Conservation (phyloP, 1,139 yeast species). For the Petasospora fabianii region DNA sequence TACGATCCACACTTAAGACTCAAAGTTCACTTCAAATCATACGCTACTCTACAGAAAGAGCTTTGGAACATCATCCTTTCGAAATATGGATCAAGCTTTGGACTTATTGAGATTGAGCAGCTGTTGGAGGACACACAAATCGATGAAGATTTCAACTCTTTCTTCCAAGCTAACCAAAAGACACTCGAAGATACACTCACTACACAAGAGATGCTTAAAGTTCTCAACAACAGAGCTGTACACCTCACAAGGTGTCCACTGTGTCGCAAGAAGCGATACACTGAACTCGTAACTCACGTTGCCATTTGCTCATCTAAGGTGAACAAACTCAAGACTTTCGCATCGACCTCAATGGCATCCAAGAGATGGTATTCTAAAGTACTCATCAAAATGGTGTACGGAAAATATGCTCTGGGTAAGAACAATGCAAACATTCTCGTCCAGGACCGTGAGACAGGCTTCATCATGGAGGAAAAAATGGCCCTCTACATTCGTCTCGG, state of each 20-base stretch:
- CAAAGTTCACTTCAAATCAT: conserved; percentile 65
- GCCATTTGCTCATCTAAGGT: conserved; percentile 86
- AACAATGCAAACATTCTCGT: conserved; percentile 92
- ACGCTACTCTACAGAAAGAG: conserved; percentile 57
- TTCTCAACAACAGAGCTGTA: conserved; percentile 28
- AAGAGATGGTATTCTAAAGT: conserved; percentile 86
- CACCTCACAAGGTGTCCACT: conserved; percentile 56
- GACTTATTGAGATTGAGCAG: conserved; percentile 24
- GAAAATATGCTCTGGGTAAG: conserved; percentile 81
- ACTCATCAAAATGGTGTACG: conserved; percentile 80
- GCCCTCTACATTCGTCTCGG: conserved; percentile 85
- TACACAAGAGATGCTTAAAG: conserved; percentile 54
- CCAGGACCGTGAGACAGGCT: conserved; percentile 86
- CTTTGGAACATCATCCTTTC: conserved; percentile 64
- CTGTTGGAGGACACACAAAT: conserved; percentile 23
- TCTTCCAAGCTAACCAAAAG: conserved; percentile 18
- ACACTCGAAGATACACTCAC: conserved; percentile 28
- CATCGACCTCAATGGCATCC: conserved; percentile 78
- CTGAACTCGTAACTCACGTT: conserved; percentile 78
- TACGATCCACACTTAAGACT: conserved; percentile 55
- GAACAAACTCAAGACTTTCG: conserved; percentile 65
- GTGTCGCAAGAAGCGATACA: conserved; percentile 58
- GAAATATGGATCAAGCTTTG: conserved; percentile 40
- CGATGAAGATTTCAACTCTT: conserved; percentile 20
- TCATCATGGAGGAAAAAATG: conserved; percentile 88